Conservation (phyloP, 2,329 filamentous ascomycete species). For the Nothophaeocryptopus gaeumannii region DNA sequence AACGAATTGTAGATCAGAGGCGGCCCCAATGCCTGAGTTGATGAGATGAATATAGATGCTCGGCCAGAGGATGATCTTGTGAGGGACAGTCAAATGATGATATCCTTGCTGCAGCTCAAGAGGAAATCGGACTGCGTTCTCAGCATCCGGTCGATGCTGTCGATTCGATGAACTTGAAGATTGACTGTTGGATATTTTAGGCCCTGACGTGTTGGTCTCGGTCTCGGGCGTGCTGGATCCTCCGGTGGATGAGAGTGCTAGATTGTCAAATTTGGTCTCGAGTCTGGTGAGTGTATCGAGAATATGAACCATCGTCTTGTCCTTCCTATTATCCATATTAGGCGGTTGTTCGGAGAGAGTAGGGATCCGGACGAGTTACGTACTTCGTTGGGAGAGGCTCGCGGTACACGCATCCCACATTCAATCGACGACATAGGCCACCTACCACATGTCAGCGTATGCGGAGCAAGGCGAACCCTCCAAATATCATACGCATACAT, state of each 20-base stretch:
- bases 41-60: conserved; percentile 38
- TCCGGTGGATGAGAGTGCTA: conserved; percentile 21
- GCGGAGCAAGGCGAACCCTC: not conserved
- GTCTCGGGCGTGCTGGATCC: conserved; percentile 15
- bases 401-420: conserved; percentile 59
- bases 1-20: conserved; percentile 37
- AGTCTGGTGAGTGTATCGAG: conserved; percentile 55
- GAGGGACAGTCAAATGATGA: conserved; percentile 42
- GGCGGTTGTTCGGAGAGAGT: not conserved
- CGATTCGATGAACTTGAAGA: conserved; percentile 11
- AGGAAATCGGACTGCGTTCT: conserved; percentile 14
- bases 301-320: conserved; percentile 62
- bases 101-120: conserved; percentile 23
- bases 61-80: conserved; percentile 53
- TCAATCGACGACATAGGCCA: conserved; percentile 56
- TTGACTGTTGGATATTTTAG: conserved; percentile 12
- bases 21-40: conserved; percentile 34
- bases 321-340: conserved; percentile 49
- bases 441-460: conserved; percentile 20
- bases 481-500: conserved; percentile 38
- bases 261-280: conserved; percentile 55
- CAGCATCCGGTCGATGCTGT: conserved; percentile 6
- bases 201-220: conserved; percentile 17
- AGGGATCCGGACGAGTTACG: conserved; percentile 30
- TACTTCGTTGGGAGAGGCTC: conserved; percentile 63